These are phyloP conservation scores for Cytospora chrysosperma DNA, from an alignment of 2,329 filamentous ascomycete genomes.

Conservation along the genomic window DNA sequence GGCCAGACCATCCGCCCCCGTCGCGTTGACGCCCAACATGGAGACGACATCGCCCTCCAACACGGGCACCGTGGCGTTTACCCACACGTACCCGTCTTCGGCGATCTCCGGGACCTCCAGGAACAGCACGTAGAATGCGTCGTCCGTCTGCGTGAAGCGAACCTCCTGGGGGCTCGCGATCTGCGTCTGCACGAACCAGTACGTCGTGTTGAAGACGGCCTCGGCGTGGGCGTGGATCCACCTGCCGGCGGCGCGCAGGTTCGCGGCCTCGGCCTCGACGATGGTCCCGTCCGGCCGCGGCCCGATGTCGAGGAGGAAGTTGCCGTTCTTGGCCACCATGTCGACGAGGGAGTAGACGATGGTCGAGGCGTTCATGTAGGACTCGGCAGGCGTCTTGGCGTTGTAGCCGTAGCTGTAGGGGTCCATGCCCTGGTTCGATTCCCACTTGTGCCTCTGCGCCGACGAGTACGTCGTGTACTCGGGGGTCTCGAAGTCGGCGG, in stretches of 20 bases:
- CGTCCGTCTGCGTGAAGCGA: conserved; percentile 44
- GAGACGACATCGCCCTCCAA: conserved; percentile 42
- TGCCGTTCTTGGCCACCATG: conserved; percentile 55
- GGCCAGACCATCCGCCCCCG: conserved; percentile 4
- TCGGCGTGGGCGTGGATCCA: conserved; percentile 56
- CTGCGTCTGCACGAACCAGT: conserved; percentile 48
- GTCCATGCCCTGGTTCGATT: conserved; percentile 59
- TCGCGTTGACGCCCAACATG: conserved; percentile 37
- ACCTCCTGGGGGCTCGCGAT: conserved; percentile 34
- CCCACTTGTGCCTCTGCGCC: conserved; percentile 57
- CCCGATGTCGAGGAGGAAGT: conserved; percentile 56
- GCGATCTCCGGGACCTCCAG: conserved; percentile 35
- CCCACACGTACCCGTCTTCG: conserved; percentile 34
- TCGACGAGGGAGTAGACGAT: conserved; percentile 51
- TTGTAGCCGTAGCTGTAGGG: conserved; percentile 61
- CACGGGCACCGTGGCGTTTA: conserved; percentile 43
- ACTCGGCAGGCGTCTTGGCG: conserved; percentile 46
- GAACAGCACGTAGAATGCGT: conserved; percentile 48
- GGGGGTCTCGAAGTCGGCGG: conserved; percentile 58
- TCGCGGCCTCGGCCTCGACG: conserved; percentile 45
- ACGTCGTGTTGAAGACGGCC: conserved; percentile 58
- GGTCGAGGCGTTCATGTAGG: conserved; percentile 52
- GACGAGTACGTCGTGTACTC: conserved; percentile 53
- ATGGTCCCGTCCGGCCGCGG: conserved; percentile 56
- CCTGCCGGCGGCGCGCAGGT: conserved; percentile 48